These are phyloP conservation scores for Candida railenensis DNA, from an alignment of 805 yeast species.

Conservation along the genomic window DNA sequence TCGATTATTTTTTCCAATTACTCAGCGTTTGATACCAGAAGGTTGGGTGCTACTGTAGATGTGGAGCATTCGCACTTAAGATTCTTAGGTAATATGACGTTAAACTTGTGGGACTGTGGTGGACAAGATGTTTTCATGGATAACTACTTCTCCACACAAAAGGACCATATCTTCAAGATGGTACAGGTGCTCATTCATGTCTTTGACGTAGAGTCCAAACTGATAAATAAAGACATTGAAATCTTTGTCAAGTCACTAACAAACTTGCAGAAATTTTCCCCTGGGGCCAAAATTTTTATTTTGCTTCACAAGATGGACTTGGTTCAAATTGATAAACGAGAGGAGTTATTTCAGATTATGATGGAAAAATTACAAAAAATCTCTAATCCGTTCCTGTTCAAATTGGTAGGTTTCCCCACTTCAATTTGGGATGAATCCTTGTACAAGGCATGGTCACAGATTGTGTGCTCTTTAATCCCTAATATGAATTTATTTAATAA, in stretches of 20 bases:
- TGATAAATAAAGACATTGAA: conserved; percentile 89
- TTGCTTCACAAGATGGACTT: conserved; percentile 94
- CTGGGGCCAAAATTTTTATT: conserved; percentile 88
- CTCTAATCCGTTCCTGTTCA: conserved; percentile 63
- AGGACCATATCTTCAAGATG: conserved; percentile 91
- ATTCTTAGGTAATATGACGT: conserved; percentile 90
- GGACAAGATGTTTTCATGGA: conserved; percentile 98
- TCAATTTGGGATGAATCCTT: conserved; percentile 96
- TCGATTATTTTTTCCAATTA: conserved; percentile 94
- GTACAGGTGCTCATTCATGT: conserved; percentile 95
- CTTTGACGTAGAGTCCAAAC: conserved; percentile 92
- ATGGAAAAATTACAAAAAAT: conserved; percentile 77
- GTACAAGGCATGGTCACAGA: conserved; percentile 96
- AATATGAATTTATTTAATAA: conserved; percentile 80
- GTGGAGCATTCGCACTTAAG: conserved; percentile 96
- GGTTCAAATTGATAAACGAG: conserved; percentile 81
- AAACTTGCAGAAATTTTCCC: conserved; percentile 79
- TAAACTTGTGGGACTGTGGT: conserved; percentile 97
- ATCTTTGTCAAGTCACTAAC: conserved; percentile 82
- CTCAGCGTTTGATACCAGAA: conserved; percentile 93
- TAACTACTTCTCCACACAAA: conserved; percentile 82
- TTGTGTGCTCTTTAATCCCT: conserved; percentile 92
- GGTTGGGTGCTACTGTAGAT: conserved; percentile 95
- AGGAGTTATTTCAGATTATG: conserved; percentile 80
- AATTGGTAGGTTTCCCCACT: conserved; percentile 84